These are phyloP conservation scores for Hydrangea macrophylla DNA, from an alignment of 148 eudicot species.

Conservation along the genomic window DNA sequence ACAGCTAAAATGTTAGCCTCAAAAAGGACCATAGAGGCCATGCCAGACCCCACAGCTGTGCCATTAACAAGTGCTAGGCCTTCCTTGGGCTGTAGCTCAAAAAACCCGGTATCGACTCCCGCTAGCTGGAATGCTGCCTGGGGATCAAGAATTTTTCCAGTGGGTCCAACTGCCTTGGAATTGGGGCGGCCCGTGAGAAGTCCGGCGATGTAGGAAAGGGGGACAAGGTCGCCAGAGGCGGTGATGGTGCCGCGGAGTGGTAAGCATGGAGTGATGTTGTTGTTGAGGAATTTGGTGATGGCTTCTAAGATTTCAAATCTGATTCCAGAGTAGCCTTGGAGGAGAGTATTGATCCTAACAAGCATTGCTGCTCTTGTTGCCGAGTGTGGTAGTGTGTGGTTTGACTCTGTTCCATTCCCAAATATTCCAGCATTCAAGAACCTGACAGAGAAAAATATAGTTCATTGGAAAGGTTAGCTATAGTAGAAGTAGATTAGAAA, in stretches of 20 bases:
- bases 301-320: slow-evolving; percentile 81
- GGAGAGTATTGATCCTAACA: slow-evolving; percentile 82
- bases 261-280: slow-evolving; percentile 74
- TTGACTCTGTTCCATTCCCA: slow-evolving; percentile 57
- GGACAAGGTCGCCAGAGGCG: slow-evolving; percentile 83
- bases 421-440: slow-evolving; percentile 87
- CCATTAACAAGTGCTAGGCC: slow-evolving; percentile 89
- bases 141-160: slow-evolving; percentile 49
- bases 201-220: slow-evolving; percentile 86
- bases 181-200: slow-evolving; percentile 79
- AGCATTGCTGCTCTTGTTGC: slow-evolving; percentile 91
- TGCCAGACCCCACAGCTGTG: slow-evolving; percentile 85
- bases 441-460: slow-evolving; percentile 31
- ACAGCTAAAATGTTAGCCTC: slow-evolving; percentile 67
- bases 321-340: slow-evolving; percentile 91
- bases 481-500: background rate
- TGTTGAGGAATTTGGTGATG: slow-evolving; percentile 65
- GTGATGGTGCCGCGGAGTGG: slow-evolving; percentile 90
- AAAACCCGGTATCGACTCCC: slow-evolving; percentile 47
- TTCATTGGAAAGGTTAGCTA: background rate
- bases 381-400: slow-evolving; percentile 66
- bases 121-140: slow-evolving; percentile 61
- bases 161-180: slow-evolving; percentile 67
- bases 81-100: slow-evolving; percentile 83
- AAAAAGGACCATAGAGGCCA: slow-evolving; percentile 76